These are phyloP conservation scores for Globisporangium recalcitrans DNA, from an alignment of 352 stramenopile species.

Conservation along the genomic window DNA sequence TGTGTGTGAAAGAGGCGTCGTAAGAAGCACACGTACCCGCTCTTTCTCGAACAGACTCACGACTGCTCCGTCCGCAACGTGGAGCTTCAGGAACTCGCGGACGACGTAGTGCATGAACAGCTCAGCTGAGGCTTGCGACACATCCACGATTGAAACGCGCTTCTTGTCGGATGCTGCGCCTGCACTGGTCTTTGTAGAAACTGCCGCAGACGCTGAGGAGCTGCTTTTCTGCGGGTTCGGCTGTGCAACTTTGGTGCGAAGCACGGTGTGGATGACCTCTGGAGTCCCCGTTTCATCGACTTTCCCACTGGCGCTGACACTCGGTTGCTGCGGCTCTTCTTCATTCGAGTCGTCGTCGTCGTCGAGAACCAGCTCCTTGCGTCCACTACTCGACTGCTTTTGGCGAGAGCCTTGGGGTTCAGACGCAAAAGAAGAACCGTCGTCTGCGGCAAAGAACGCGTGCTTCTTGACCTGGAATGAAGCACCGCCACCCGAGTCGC, in stretches of 20 bases:
- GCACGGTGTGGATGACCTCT: constrained; percentile 10
- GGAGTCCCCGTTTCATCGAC: constrained; percentile 6
- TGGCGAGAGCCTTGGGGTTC: constrained; percentile 15
- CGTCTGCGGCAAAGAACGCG: constrained; percentile 26
- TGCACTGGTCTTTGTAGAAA: not conserved
- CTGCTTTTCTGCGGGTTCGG: not conserved
- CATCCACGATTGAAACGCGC: constrained; percentile 4
- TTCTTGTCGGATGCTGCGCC: constrained; percentile 5
- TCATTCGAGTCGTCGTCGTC: constrained; percentile 12
- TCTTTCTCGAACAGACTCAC: constrained; percentile 41
- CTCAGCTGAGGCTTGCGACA: constrained; percentile 13
- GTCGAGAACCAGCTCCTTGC: constrained; percentile 25
- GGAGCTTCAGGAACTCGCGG: constrained; percentile 49
- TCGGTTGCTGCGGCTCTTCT: not conserved
- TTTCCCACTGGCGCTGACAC: not conserved
- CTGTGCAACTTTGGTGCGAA: constrained; percentile 12
- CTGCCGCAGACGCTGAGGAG: no score
- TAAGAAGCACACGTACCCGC: constrained; percentile 13
- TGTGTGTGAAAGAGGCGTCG: not conserved
- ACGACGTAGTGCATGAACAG: constrained; percentile 48
- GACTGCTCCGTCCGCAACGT: constrained; percentile 30
- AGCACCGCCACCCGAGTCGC: not conserved
- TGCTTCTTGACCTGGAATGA: constrained; percentile 20
- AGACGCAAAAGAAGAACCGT: not conserved
- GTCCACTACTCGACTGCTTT: constrained; percentile 14